A percentile compares a stretch with the other conserved stretches of the same genome.
Evolutionary conservation across 352 stramenopile species (phyloP).

Genomic region (Globisporangium barbulae): DNA sequence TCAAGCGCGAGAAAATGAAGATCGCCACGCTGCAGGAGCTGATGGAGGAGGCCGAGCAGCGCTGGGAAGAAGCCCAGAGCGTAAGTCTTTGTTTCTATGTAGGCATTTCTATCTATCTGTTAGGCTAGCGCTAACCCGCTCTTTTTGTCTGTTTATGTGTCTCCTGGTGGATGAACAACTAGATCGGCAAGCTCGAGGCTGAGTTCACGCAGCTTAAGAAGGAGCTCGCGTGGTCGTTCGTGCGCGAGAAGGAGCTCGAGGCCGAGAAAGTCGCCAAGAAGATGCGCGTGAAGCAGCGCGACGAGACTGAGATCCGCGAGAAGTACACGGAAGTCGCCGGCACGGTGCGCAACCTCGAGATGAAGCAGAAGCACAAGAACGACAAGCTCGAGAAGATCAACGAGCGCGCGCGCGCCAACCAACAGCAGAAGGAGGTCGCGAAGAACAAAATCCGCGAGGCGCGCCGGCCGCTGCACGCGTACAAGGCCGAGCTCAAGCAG

Average conservation of each 20-base stretch:
- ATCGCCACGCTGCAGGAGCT: constrained; percentile 48
- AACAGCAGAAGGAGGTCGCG: constrained; percentile 41
- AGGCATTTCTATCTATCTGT: background rate
- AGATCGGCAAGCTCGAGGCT: constrained; percentile 73
- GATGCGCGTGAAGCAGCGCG: constrained; percentile 47
- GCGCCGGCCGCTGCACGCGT: constrained; percentile 53
- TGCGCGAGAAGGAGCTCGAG: constrained; percentile 57
- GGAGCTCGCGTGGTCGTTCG: constrained; percentile 80
- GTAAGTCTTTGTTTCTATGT: constrained; percentile 22
- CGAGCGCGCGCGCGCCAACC: constrained; percentile 33
- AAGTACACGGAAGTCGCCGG: constrained; percentile 49
- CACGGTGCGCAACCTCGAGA: constrained; percentile 44
- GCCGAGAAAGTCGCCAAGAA: constrained; percentile 52
- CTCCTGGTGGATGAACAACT: background rate
- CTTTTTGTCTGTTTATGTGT: constrained; percentile 1
- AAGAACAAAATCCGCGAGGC: constrained; percentile 68
- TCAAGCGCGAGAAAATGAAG: constrained; percentile 68
- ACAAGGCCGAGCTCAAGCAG: constrained; percentile 67
- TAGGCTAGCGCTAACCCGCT: background rate
- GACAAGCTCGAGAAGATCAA: constrained; percentile 55
- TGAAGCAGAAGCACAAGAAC: constrained; percentile 66
- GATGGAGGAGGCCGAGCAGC: constrained; percentile 61
- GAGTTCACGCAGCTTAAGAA: constrained; percentile 78
- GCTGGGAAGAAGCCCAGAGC: constrained; percentile 77
- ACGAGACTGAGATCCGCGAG: constrained; percentile 32